These are phyloP conservation scores for Hymenoscyphus linearis DNA, from an alignment of 2,329 filamentous ascomycete genomes.

Conservation along the genomic window DNA sequence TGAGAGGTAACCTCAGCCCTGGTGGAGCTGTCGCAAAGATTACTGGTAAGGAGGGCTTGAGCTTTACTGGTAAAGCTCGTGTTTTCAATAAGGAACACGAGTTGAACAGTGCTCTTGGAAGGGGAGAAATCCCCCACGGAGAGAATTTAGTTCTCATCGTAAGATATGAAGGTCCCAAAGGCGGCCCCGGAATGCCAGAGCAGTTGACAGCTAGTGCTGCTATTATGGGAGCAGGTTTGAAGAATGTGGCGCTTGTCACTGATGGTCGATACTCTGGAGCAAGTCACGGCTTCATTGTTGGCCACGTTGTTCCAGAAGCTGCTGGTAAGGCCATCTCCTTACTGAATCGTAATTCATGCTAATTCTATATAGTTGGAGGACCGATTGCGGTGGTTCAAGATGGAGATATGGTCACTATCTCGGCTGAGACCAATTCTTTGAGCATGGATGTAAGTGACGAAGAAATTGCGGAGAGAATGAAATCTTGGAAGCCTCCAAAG, in stretches of 20 bases:
- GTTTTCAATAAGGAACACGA: conserved; percentile 84
- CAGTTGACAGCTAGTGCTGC: conserved; percentile 83
- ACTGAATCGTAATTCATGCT: not conserved
- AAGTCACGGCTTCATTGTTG: conserved; percentile 87
- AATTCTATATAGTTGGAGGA: conserved; percentile 55
- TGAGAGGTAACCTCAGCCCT: conserved; percentile 82
- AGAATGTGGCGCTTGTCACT: conserved; percentile 84
- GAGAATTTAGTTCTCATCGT: conserved; percentile 88
- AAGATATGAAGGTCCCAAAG: conserved; percentile 88
- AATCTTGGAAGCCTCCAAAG: conserved; percentile 64
- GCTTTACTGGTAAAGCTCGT: conserved; percentile 72
- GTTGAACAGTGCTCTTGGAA: conserved; percentile 68
- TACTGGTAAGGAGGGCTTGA: conserved; percentile 86
- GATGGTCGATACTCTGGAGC: conserved; percentile 88
- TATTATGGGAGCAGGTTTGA: conserved; percentile 87
- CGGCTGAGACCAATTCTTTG: conserved; percentile 68
- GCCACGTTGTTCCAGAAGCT: conserved; percentile 87
- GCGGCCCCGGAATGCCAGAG: conserved; percentile 94
- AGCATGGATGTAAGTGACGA: conserved; percentile 63
- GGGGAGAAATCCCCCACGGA: conserved; percentile 60
- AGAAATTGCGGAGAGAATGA: conserved; percentile 60
- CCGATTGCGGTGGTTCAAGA: conserved; percentile 78
- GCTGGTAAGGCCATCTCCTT: conserved; percentile 37
- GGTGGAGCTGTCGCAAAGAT: conserved; percentile 92
- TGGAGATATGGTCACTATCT: conserved; percentile 81